Evolutionary conservation across 768 basidiomycete species (phyloP), one percentile per base, ranked within the genome.

Genomic region (Cystofilobasidium capitatum): DNA sequence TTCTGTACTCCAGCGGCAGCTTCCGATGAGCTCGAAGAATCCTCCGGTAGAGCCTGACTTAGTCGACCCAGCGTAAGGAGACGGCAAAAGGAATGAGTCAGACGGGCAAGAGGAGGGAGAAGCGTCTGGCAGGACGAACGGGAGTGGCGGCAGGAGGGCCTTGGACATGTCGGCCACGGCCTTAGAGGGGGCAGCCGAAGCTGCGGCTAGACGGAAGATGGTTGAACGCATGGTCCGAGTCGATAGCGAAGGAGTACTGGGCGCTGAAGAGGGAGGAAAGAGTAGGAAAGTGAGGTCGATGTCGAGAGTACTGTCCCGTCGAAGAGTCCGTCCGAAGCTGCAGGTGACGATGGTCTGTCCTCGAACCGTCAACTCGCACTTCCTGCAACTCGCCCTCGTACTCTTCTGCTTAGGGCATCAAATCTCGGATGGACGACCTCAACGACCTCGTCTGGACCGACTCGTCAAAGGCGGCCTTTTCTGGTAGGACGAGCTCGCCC

Each of bases 1-100:
- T 84, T 33, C 89, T 83, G 86, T 94, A 88, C 69, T 91, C 91
- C 6, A 74, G 64, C 4, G 89, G 86, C 6, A 94, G 80, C 61
- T 76, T 75, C 59, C 85, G 82, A 73, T 97, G 91, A 0, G 86
- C 84, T n/a, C 92, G 83, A 44, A 94, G 79, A 33, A 94, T 79
- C 39, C 85, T 80, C 33, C 91, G 85, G 75, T 88, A 91, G 29
- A 94, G 79, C n/a, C 89, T 91, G 71, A 42, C 10, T 36, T 3
- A 29, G 60, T 13, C 29, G 45, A 60, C 45, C 45, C 66, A 58
- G 36, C 54, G 33, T 35, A 55, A 31, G 37, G 47, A 58, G 10
- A 59, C 17, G 26, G 39, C 37, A 20, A 13, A 24, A 42, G 40
- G 26, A 33, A 26, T 17, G 13, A 26, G 17, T 39, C 26, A 29